A percentile compares a stretch with the other conserved stretches of the same genome.
Conservation (phyloP, 2,329 filamentous ascomycete genomes). For the Alternaria dauci region DNA sequence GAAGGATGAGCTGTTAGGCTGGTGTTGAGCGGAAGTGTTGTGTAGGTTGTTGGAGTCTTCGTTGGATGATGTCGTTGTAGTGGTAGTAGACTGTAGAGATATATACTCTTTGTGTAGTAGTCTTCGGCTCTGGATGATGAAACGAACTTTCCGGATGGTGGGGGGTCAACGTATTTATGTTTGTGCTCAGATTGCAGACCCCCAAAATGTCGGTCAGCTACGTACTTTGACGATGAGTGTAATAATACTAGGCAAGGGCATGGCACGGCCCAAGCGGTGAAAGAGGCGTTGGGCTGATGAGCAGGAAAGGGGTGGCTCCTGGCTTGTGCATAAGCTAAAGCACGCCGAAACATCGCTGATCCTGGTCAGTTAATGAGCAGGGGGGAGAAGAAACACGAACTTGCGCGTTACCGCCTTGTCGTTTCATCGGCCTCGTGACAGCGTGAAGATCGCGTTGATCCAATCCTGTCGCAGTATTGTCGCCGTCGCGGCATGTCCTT, state of each 20-base stretch:
- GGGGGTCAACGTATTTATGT: slow-evolving; percentile 52
- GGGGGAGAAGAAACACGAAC: slow-evolving; percentile 49
- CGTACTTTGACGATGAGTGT: slow-evolving; percentile 52
- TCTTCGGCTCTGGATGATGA: slow-evolving; percentile 44
- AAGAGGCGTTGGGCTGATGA: slow-evolving; percentile 51
- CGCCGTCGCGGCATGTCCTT: slow-evolving; percentile 29
- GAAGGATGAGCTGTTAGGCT: slow-evolving; percentile 14
- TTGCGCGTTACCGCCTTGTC: slow-evolving; percentile 39
- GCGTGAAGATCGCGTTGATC: slow-evolving; percentile 48
- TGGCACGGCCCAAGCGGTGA: slow-evolving; percentile 52
- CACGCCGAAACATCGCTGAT: slow-evolving; percentile 50
- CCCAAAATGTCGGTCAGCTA: slow-evolving; percentile 53
- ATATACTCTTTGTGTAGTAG: slow-evolving; percentile 30
- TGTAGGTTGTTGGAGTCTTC: slow-evolving; percentile 14
- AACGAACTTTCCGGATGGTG: slow-evolving; percentile 41
- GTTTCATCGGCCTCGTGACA: slow-evolving; percentile 55
- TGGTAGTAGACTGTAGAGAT: slow-evolving; percentile 19
- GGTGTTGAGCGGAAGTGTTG: slow-evolving; percentile 15
- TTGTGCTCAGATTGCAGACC: slow-evolving; percentile 47
- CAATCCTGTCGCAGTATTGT: slow-evolving; percentile 42
- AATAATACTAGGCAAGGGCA: slow-evolving; percentile 49
- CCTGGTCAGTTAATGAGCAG: slow-evolving; percentile 45
- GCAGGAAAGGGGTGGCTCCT: slow-evolving; percentile 51
- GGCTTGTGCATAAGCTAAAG: slow-evolving; percentile 49
- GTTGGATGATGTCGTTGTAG: slow-evolving; percentile 10